Evolutionary conservation across 371 early-diverging fungal species (phyloP), one percentile per base, ranked within the genome.

Genomic region (Syncephalastrum monosporum): DNA sequence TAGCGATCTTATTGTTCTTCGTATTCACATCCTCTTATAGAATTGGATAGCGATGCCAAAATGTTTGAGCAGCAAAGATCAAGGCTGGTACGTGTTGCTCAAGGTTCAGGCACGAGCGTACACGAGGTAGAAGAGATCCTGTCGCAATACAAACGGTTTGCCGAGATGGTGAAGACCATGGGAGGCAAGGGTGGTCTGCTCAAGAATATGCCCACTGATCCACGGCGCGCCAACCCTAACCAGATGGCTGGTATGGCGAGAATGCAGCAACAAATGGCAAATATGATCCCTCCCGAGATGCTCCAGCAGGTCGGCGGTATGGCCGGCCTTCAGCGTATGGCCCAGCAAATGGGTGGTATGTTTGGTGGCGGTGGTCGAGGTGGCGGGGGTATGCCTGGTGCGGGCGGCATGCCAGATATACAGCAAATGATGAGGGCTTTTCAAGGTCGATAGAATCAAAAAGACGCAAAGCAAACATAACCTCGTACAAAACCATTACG

Each of bases 121-220:
- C 84, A 84, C 29, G 94, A 96, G 62, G 91, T 99, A 0, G 88
- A 90, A 65, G 91, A 89, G 50, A 70, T 99, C 47, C 64, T 99
- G 51, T 61, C 75, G 53, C 93, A 94, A 69, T 93, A 93, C 68
- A 83, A 87, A 57, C 74, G 82, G 61, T 96, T 98, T 72, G 88
- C 91, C 3, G 87, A 85, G 53, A 91, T 99, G 84, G 91, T 99
- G 61, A 98, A 99, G 84, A 89, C 88, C 55, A 91, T 99, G 89
- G 95, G 98, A 53, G 98, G 95, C n/a, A 88, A 82, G 61, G 90
- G 92, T 59, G 94, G 93, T 16, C 68, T 95, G 51, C 66, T 97
- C 62, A 85, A 83, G 57, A 76, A 75, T 38, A 83, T 91, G 86
- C 81, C 78, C 17, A 71, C 63, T 42, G 71, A 71, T 57, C 72